These are phyloP conservation scores for Boletus tomentosulus DNA, from an alignment of 768 basidiomycete species.

Conservation along the genomic window DNA sequence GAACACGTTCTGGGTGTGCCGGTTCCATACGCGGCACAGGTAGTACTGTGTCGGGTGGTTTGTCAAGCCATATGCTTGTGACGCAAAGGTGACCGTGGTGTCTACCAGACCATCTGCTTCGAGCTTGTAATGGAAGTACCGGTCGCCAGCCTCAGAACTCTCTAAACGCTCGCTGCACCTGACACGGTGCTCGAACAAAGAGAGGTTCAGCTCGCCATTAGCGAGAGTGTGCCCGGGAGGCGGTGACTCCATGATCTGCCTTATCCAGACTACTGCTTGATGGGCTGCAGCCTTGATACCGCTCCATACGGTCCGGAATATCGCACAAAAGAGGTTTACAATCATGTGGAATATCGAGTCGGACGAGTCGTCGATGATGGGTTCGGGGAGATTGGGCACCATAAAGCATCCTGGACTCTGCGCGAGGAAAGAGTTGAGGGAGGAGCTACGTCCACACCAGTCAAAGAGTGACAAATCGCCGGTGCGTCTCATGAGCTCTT, in stretches of 20 bases:
- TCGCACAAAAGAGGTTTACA: slow-evolving; percentile 4
- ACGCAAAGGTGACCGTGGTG: slow-evolving; percentile 7
- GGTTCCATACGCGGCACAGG: slow-evolving; percentile 22
- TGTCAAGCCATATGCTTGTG: neutral
- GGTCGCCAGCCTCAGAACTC: neutral
- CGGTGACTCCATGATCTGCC: slow-evolving; percentile 2
- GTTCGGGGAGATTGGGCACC: neutral
- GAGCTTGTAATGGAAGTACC: slow-evolving; percentile 10
- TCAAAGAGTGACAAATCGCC: slow-evolving; percentile 22
- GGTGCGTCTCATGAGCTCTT: slow-evolving; percentile 27
- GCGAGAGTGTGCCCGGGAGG: slow-evolving; percentile 18
- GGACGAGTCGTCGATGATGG: slow-evolving; percentile 2
- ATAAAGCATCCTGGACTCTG: slow-evolving; percentile 15
- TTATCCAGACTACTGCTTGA: slow-evolving; percentile 1
- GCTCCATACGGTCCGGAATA: slow-evolving; percentile 8
- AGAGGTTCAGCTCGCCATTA: slow-evolving; percentile 22
- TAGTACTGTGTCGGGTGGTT: slow-evolving; percentile 9
- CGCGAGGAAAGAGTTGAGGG: slow-evolving; percentile 23
- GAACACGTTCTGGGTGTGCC: slow-evolving; percentile 11
- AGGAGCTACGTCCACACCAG: slow-evolving; percentile 20
- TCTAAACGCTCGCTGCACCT: slow-evolving; percentile 3
- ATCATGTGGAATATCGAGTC: slow-evolving; percentile 14
- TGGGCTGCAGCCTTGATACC: slow-evolving; percentile 3
- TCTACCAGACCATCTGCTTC: slow-evolving; percentile 7
- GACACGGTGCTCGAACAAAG: slow-evolving; percentile 21